phyloP scores from a whole-genome alignment of 805 yeast species.

The Myxozyma neglecta region DNA sequence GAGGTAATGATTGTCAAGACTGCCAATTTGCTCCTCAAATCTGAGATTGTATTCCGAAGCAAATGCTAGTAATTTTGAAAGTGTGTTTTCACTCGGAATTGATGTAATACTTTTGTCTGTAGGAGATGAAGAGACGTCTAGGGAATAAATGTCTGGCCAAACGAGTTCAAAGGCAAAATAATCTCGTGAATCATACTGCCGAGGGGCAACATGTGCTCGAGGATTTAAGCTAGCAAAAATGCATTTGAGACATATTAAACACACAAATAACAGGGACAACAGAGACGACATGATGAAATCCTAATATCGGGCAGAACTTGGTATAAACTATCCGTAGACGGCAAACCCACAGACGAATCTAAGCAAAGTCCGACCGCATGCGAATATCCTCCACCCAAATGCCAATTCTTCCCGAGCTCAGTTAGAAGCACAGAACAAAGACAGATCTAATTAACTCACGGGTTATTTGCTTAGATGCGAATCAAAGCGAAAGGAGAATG shows the following conservation, averaged over 20 bases:
- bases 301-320: no score
- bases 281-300: neutral
- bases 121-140: neutral
- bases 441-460: no score
- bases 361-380: no score
- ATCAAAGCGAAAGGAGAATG: no score
- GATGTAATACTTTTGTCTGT: neutral
- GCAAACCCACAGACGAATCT: neutral
- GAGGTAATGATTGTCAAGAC: slow-evolving; percentile 17
- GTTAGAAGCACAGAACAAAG: no score
- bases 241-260: neutral
- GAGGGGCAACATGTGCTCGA: slow-evolving; percentile 28
- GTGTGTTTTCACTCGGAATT: neutral
- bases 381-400: no score
- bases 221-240: slow-evolving; percentile 7
- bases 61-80: slow-evolving; percentile 5
- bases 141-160: slow-evolving; percentile 5
- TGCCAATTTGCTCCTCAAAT: slow-evolving; percentile 28
- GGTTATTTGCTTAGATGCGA: no score
- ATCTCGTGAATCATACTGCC: slow-evolving; percentile 32
- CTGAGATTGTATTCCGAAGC: slow-evolving; percentile 12
- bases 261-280: neutral
- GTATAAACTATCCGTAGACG: neutral
- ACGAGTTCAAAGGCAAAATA: slow-evolving; percentile 33
- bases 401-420: no score